Evolutionary conservation across 805 yeast species (phyloP), one percentile per base, ranked within the genome.

Genomic region (Priceomyces haplophilus): DNA sequence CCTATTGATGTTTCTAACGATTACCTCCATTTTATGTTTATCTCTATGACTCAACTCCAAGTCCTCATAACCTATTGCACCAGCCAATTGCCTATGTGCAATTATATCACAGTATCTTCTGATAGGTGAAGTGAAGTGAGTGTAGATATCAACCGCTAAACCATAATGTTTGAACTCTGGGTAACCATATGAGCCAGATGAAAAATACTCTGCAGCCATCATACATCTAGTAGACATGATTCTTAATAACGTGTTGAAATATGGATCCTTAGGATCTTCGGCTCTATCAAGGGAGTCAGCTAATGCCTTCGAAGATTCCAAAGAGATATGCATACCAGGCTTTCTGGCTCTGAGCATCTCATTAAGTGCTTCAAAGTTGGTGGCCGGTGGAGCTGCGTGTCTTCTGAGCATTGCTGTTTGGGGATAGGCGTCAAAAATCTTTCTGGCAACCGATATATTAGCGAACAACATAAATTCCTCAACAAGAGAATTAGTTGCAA

Each of bases 401-500:
- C 99, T 83, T 78, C 99, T 85, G 46, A 93, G 71, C 97, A 93
- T 88, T 7, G 99, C 99, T 3, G 97, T 90, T 64, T 93, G 99
- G 4, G 99, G 99, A 61, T 83, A 90, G 2, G 96, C 83, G 39
- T 88, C 95, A 65, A 81, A 88, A 37, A 93, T 93, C 64, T 87
- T 88, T 56, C 86, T 77, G 2, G 99, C 99, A 18, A 93, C 99
- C 5, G 96, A 84, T 41, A 91, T 91, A 60, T 93, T 93, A 40
- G 98, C 99, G 52, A 95, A 74, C 76, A 93, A 76, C 99, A 93
- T 93, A 65, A 93, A 93, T 66, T 93, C 99, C 64, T 93, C 99
- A 44, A 93, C 99, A 40, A 93, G 72, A 2, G 99, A 93, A 59
- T 91, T 93, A 2, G 99, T 93, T 39, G 88, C 99, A 37, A 85